These are phyloP conservation scores for Epichloe gansuensis DNA, from an alignment of 2,329 filamentous ascomycete genomes.

Conservation along the genomic window DNA sequence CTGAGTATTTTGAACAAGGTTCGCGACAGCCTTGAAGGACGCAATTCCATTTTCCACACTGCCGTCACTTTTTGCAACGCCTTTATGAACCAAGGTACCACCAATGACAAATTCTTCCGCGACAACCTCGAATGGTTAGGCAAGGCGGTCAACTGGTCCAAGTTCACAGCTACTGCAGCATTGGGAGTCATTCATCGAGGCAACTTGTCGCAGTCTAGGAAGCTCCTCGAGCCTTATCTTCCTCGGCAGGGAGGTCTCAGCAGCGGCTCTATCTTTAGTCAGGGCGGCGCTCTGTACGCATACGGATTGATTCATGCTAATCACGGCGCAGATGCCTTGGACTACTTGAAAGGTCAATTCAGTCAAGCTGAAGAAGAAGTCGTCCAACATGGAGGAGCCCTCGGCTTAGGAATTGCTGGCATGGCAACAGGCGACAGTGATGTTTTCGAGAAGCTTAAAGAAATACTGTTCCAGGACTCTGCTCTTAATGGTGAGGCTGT, in stretches of 20 bases:
- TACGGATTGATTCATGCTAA: conserved; percentile 96
- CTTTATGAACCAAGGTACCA: conserved; percentile 98
- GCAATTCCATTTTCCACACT: conserved; percentile 97
- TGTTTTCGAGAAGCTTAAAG: conserved; percentile 84
- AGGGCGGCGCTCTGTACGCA: conserved; percentile 90
- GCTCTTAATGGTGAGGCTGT: conserved; percentile 96
- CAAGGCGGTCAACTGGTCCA: conserved; percentile 98
- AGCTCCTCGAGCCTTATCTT: conserved; percentile 88
- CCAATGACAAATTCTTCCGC: conserved; percentile 96
- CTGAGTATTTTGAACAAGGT: conserved; percentile 90
- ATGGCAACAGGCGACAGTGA: conserved; percentile 91
- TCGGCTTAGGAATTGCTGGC: conserved; percentile 89
- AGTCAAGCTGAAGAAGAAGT: conserved; percentile 73
- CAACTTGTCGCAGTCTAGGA: conserved; percentile 85
- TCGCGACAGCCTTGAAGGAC: conserved; percentile 84
- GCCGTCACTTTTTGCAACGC: conserved; percentile 95
- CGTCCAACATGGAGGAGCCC: conserved; percentile 89
- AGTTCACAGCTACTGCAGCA: conserved; percentile 94
- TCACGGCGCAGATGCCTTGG: conserved; percentile 80
- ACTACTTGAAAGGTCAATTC: conserved; percentile 68
- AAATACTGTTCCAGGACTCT: conserved; percentile 82
- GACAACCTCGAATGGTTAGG: conserved; percentile 97
- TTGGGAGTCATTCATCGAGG: conserved; percentile 93
- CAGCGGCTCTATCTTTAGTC: conserved; percentile 82
- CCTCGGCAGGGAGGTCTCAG: conserved; percentile 64